These are phyloP conservation scores for Ustilago sp. DNA, from an alignment of 1,284 basidiomycete genomes.

Conservation along the genomic window DNA sequence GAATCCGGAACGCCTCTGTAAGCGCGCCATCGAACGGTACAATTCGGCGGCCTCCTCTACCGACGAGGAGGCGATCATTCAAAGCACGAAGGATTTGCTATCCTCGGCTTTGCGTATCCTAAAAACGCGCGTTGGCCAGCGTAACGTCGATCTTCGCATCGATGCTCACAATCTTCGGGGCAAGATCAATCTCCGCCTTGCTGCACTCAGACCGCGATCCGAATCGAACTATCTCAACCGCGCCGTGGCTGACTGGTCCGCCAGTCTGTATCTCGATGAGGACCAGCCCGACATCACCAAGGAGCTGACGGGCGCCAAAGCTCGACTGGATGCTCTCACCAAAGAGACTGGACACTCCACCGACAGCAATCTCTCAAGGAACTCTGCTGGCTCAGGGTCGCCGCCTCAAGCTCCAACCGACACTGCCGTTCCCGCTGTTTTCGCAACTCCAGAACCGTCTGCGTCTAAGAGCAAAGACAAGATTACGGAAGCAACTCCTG, in stretches of 20 bases:
- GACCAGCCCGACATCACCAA: constrained; percentile 19
- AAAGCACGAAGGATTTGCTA: constrained; percentile 28
- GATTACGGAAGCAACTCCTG: neutral
- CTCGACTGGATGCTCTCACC: constrained; percentile 5
- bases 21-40: constrained; percentile 11
- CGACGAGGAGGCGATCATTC: constrained; percentile 2
- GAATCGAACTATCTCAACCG: constrained; percentile 27
- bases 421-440: neutral
- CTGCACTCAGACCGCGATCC: constrained; percentile 13
- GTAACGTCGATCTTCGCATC: constrained; percentile 31
- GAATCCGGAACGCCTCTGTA: constrained; percentile 18
- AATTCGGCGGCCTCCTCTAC: neutral
- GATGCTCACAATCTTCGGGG: constrained; percentile 35
- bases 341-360: neutral
- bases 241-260: constrained; percentile 33
- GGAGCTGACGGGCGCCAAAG: constrained; percentile 9
- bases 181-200: constrained; percentile 30
- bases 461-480: neutral
- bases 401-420: neutral
- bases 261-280: constrained; percentile 26
- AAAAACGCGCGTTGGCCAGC: constrained; percentile 23
- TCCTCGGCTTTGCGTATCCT: constrained; percentile 38
- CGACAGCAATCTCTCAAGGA: neutral
- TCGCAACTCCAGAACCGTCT: neutral
- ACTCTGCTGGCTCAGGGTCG: neutral